Evolutionary conservation across 129 eudicot species (phyloP).

Genomic region (Heracleum sosnowskyi): DNA sequence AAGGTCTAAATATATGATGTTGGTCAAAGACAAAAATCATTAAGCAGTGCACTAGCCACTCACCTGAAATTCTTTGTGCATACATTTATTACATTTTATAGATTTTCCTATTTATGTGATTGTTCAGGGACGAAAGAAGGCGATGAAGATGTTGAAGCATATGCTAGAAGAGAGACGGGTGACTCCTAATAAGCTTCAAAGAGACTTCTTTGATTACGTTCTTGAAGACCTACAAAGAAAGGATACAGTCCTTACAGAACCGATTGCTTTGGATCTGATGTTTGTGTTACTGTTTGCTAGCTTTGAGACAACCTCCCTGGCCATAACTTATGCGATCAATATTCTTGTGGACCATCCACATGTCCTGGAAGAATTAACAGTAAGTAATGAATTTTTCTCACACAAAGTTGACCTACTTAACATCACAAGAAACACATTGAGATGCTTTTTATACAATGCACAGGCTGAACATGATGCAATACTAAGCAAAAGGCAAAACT

Average conservation of each 20-base stretch:
- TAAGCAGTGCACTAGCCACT: not conserved
- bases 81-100: not conserved
- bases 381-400: slow-evolving; percentile 18
- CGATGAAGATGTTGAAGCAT: slow-evolving; percentile 73
- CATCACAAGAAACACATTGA: not conserved
- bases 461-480: slow-evolving; percentile 84
- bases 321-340: slow-evolving; percentile 68
- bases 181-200: slow-evolving; percentile 51
- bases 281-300: slow-evolving; percentile 89
- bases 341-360: slow-evolving; percentile 54
- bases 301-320: slow-evolving; percentile 87
- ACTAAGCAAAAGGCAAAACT: slow-evolving; percentile 47
- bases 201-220: slow-evolving; percentile 76
- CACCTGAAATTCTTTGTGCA: not conserved
- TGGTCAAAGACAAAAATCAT: not conserved
- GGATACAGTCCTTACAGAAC: slow-evolving; percentile 76
- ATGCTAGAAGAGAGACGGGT: slow-evolving; percentile 78
- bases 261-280: slow-evolving; percentile 87
- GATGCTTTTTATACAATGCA: slow-evolving; percentile 8
- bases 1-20: not conserved
- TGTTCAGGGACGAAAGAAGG: slow-evolving; percentile 84
- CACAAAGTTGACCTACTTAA: not conserved
- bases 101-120: slow-evolving; percentile 8
- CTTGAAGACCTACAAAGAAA: slow-evolving; percentile 68
- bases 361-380: slow-evolving; percentile 61